Conservation (phyloP, 441 rosid genomes). For the Manihot esculenta region DNA sequence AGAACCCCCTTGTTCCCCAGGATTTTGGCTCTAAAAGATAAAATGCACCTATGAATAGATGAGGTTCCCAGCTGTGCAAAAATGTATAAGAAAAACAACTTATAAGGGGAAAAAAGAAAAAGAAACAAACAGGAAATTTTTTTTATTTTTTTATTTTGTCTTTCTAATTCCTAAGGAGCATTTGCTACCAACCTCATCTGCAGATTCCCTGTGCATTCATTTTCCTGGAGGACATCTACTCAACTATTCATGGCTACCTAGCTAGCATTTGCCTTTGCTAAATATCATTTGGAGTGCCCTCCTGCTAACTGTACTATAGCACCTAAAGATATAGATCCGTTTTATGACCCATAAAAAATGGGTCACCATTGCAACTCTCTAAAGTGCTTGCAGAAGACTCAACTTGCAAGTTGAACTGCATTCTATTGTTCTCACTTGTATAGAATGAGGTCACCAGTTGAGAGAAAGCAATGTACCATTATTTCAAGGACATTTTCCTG, state of each 20-base stretch:
- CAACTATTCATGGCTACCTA: slow-evolving; percentile 38
- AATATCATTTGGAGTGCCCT: slow-evolving; percentile 22
- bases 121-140: slow-evolving; percentile 23
- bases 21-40: slow-evolving; percentile 21
- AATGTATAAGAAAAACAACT: not conserved
- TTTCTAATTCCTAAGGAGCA: slow-evolving; percentile 27
- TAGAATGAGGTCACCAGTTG: slow-evolving; percentile 14
- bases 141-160: slow-evolving; percentile 11
- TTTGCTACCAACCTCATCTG: slow-evolving; percentile 29
- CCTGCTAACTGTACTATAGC: slow-evolving; percentile 29
- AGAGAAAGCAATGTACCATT: slow-evolving; percentile 1
- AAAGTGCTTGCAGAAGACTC: slow-evolving; percentile 18
- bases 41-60: slow-evolving; percentile 24
- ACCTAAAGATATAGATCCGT: slow-evolving; percentile 14
- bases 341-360: slow-evolving; percentile 29
- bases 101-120: not conserved
- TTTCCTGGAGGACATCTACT: slow-evolving; percentile 31
- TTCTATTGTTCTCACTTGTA: not conserved
- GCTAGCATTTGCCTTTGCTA: slow-evolving; percentile 29
- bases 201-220: slow-evolving; percentile 18
- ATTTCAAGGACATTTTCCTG: slow-evolving; percentile 77
- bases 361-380: slow-evolving; percentile 20
- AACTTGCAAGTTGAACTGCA: slow-evolving; percentile 17
- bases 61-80: slow-evolving; percentile 23
- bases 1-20: slow-evolving; percentile 17